Base-by-base conservation (phyloP, 1,284 basidiomycete species). In the Thecaphora thlaspeos region DNA sequence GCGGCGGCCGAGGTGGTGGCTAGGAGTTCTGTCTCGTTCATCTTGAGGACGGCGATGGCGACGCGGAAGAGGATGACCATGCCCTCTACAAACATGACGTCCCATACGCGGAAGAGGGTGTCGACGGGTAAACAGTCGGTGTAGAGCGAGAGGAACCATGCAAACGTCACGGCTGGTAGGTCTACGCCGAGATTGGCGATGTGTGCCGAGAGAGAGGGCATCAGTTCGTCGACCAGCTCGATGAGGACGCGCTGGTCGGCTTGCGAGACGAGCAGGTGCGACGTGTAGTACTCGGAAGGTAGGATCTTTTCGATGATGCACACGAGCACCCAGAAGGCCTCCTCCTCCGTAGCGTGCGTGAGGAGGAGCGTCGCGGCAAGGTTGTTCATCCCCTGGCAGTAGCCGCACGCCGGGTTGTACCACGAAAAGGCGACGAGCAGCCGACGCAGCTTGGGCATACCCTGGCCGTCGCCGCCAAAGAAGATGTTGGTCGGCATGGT, bases 71-170 rank as follows among this genome's bases (percentile, higher is more conserved):
- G 67, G 17, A 92, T 88, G 68, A 92, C 90, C 43, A 91, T 83
- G 0, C 94, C 94, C 70, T 96, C 91, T 4, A 95, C 87, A 55
- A 97, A 86, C 78, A 97, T 89, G n/a, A 96, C 83, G 71, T 98
- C 94, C 77, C 92, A 77, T 7, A 77, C 73, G 11, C 75, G 62
- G 48, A 77, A 76, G 4, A 77, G 61, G 21, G 75, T 76, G 55
- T 95, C 93, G 22, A 96, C 90, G 3, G 94, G 94, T 3, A 97
- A 81, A 78, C 92, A 95, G 72, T 96, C 92, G 0, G 94, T 96
- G 75, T 96, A 98, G 18, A 98, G 81, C 5, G 90, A 93, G 36
- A 98, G 81, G 81, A 97, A 96, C 94, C 94, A 98, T 2, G 92
- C 93, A 80, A 97, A 97, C 54, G 91, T 96, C 52, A 97, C 90